Conservation (phyloP, 176 grass and related monocot species). For the Eremochloa ophiuroides region DNA sequence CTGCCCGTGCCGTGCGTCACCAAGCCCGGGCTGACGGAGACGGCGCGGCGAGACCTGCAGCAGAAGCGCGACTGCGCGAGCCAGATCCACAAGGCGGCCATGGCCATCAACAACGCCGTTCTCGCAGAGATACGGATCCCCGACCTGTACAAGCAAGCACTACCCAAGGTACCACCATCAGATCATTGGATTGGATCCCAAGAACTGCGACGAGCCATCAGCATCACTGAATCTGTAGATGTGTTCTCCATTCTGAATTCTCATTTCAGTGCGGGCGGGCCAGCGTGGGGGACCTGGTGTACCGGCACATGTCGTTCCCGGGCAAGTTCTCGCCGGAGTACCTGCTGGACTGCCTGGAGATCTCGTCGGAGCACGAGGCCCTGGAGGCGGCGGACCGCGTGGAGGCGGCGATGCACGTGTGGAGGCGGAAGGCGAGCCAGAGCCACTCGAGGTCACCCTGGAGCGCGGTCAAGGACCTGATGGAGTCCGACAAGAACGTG, state of each 20-base stretch:
- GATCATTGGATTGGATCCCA: neutral
- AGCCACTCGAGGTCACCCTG: constrained; percentile 46
- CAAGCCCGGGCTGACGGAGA: constrained; percentile 57
- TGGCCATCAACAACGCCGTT: constrained; percentile 77
- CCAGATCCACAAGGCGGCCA: constrained; percentile 90
- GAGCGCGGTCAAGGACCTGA: constrained; percentile 74
- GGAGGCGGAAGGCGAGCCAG: constrained; percentile 56
- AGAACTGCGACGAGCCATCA: neutral
- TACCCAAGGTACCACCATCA: constrained; percentile 61
- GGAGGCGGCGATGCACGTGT: constrained; percentile 84
- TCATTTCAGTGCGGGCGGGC: constrained; percentile 54
- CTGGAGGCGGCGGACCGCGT: constrained; percentile 61
- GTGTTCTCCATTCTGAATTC: neutral
- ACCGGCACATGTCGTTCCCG: constrained; percentile 77
- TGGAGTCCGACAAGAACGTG: constrained; percentile 82
- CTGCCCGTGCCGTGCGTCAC: constrained; percentile 75
- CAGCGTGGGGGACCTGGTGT: constrained; percentile 68
- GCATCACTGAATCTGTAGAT: neutral
- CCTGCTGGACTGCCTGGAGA: constrained; percentile 69
- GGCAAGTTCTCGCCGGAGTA: constrained; percentile 72
- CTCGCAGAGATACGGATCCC: constrained; percentile 71
- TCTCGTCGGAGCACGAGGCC: constrained; percentile 78
- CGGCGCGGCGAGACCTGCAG: constrained; percentile 53
- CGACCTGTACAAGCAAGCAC: constrained; percentile 54
- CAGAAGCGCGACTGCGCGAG: constrained; percentile 70